Evolutionary conservation across 345 rosid species (phyloP), one percentile per base, ranked within the genome.

Genomic region (Pistacia integerrima): DNA sequence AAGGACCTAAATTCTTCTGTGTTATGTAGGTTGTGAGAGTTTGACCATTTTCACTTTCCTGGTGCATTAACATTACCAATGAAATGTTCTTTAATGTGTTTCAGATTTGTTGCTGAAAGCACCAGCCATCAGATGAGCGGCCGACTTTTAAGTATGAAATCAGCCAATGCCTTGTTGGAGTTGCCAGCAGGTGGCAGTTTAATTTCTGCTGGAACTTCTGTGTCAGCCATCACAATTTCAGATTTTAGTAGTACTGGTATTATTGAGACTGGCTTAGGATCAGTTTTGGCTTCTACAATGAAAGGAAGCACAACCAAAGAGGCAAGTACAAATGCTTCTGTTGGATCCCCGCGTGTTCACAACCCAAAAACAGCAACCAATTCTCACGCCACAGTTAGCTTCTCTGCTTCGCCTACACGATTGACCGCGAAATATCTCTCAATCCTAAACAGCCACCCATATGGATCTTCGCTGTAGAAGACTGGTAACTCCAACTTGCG

Each of bases 61-160:
- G 1, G 16, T 38, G 48, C n/a, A 1, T 18, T 63, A 12, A 52
- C 56, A 57, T 63, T 12, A 56, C 74, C 55, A 76, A 66, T 74
- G 44, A 67, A 73, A 28, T 76, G 22, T 69, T 70, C 74, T 76
- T 65, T 69, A 20, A 52, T 10, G 52, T 70, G 58, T 73, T 76
- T 84, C 86, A 96, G 99, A 80, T 92, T 92, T 87, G 86, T 93
- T 85, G 97, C 97, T 65, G 94, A 88, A 87, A 93, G 98, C 88
- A 93, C 98, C 54, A 97, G 99, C 56, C 90, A 85, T 78, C 98
- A 93, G 83, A 84, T 84, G 87, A 93, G 98, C 82, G 90, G 98
- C 84, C 86, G 95, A 76, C 98, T 96, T 76, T 82, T 93, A 84
- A 92, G 92, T 86, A 92, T 93, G 97, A 96, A 88, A 83, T 90